Evolutionary conservation across 805 yeast species (phyloP).

Genomic region (Yueomyces sp.): DNA sequence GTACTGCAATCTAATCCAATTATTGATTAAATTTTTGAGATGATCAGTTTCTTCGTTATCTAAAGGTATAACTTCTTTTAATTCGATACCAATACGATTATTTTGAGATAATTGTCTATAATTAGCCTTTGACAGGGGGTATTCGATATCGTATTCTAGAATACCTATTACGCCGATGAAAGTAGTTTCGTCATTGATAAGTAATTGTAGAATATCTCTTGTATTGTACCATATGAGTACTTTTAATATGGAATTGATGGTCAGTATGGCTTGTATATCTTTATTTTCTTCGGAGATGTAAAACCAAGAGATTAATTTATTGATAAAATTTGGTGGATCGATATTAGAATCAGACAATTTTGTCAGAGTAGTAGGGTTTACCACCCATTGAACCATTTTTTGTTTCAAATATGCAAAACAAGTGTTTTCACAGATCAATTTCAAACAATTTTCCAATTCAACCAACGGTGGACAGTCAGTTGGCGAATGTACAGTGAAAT

Average conservation of each 20-base stretch:
- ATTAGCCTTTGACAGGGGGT: slow-evolving; percentile 66
- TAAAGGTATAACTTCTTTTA: slow-evolving; percentile 56
- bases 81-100: background rate
- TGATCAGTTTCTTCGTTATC: slow-evolving; percentile 25
- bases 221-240: slow-evolving; percentile 63
- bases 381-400: slow-evolving; percentile 44
- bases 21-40: slow-evolving; percentile 44
- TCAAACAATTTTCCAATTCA: slow-evolving; percentile 29
- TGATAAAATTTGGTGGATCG: slow-evolving; percentile 15
- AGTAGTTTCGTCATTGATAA: slow-evolving; percentile 39
- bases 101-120: slow-evolving; percentile 40
- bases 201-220: slow-evolving; percentile 39
- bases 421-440: slow-evolving; percentile 44
- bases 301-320: slow-evolving; percentile 39
- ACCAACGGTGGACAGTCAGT: slow-evolving; percentile 32
- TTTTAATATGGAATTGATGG: slow-evolving; percentile 63
- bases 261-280: slow-evolving; percentile 43
- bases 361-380: slow-evolving; percentile 32
- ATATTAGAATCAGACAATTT: background rate
- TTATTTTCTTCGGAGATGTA: slow-evolving; percentile 39
- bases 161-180: slow-evolving; percentile 57
- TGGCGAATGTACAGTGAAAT: slow-evolving; percentile 30
- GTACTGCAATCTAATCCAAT: slow-evolving; percentile 67
- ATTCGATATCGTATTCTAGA: slow-evolving; percentile 82
- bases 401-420: slow-evolving; percentile 46